Evolutionary conservation across 768 basidiomycete genomes (phyloP).

Genomic region (Serendipita sp.): DNA sequence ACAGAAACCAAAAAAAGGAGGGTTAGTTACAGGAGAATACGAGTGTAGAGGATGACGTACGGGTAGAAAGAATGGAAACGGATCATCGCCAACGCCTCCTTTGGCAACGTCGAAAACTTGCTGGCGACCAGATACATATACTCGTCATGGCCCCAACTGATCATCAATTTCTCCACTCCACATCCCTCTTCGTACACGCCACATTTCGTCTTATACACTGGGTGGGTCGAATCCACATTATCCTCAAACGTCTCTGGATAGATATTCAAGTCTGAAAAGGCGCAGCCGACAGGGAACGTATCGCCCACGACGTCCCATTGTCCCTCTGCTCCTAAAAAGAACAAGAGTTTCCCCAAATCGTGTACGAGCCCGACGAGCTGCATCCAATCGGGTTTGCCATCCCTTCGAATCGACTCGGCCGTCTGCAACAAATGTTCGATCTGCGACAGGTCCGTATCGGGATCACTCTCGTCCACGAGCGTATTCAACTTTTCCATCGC

Average conservation of each 20-base stretch:
- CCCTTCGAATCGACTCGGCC: conserved; percentile 73
- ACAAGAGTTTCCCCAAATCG: conserved; percentile 76
- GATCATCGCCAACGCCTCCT: conserved; percentile 78
- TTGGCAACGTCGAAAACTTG: conserved; percentile 64
- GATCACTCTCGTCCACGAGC: conserved; percentile 80
- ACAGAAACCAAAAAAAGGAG: background rate
- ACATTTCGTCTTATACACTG: conserved; percentile 49
- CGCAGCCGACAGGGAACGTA: conserved; percentile 71
- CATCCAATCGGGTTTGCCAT: conserved; percentile 60
- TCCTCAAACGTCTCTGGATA: conserved; percentile 61
- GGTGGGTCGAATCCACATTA: conserved; percentile 53
- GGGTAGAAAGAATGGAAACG: conserved; percentile 93
- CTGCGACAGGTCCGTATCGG: conserved; percentile 67
- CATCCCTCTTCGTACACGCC: conserved; percentile 68
- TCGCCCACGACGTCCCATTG: conserved; percentile 94
- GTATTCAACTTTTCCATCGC: conserved; percentile 80
- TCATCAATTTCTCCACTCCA: conserved; percentile 73
- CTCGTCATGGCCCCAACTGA: conserved; percentile 88
- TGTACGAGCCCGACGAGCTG: conserved; percentile 69
- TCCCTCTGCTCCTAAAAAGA: conserved; percentile 69
- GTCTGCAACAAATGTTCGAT: conserved; percentile 86
- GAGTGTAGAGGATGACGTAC: conserved; percentile 19
- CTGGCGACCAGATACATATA: conserved; percentile 54
- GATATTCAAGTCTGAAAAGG: conserved; percentile 69
- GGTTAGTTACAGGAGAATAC: background rate